These are phyloP conservation scores for Angophora floribunda DNA, from an alignment of 345 rosid genomes.

Conservation along the genomic window DNA sequence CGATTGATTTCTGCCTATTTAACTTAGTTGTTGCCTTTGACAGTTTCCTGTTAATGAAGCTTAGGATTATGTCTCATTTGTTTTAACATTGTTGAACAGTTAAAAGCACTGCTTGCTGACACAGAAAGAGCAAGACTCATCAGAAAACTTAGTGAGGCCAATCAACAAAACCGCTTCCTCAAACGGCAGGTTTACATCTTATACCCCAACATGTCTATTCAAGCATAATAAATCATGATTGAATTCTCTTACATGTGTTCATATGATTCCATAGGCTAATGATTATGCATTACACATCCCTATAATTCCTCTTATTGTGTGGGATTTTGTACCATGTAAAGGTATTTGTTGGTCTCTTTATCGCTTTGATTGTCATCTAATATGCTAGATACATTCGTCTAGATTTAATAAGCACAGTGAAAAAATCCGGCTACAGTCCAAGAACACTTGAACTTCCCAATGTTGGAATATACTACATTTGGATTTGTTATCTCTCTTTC, in stretches of 20 bases:
- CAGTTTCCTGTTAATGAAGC: background rate
- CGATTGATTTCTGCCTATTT: background rate
- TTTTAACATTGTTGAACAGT: conserved; percentile 17
- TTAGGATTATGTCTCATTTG: background rate
- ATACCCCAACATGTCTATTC: background rate
- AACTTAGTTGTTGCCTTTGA: background rate
- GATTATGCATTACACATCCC: background rate
- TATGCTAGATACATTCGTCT: background rate
- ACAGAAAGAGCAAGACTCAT: conserved; percentile 63
- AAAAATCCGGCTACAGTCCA: background rate
- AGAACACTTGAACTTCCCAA: background rate
- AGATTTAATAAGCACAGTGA: background rate
- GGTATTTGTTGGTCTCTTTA: background rate
- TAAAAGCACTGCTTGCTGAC: conserved; percentile 57
- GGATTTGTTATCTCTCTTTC: background rate
- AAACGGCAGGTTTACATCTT: conserved; percentile 60
- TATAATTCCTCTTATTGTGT: background rate
- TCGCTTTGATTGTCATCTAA: background rate
- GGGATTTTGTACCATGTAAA: background rate
- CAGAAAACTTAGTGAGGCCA: conserved; percentile 83
- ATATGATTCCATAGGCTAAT: background rate
- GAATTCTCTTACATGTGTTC: background rate
- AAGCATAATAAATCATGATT: background rate
- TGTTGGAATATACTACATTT: background rate
- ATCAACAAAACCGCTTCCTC: conserved; percentile 80